These are phyloP conservation scores for Diatrype stigma DNA, from an alignment of 2,329 filamentous ascomycete species.

Conservation along the genomic window DNA sequence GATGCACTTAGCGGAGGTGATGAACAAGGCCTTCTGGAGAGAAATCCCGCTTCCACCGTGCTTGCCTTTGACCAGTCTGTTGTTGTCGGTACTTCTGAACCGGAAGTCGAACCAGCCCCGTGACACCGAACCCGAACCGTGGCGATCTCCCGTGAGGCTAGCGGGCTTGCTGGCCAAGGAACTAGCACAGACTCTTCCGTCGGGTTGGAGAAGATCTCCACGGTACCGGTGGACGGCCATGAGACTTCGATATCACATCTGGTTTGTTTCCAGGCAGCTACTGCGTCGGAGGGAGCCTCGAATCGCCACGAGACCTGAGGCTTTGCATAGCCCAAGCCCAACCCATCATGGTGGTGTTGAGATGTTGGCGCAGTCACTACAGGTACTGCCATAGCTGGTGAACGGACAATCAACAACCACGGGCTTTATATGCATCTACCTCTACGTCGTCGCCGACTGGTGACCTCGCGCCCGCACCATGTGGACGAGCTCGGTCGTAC, in stretches of 20 bases:
- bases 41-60: background rate
- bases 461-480: conserved; percentile 26
- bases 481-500: conserved; percentile 12
- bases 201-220: background rate
- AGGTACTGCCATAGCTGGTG: background rate
- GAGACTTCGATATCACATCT: conserved; percentile 1
- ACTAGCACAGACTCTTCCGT: background rate
- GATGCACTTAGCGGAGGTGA: background rate
- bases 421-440: conserved; percentile 30
- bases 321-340: background rate
- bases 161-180: conserved; percentile 1
- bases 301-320: conserved; percentile 2
- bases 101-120: background rate
- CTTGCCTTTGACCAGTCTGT: background rate
- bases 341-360: conserved; percentile 2
- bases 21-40: conserved; percentile 1
- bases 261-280: background rate
- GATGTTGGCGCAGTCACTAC: background rate
- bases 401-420: conserved; percentile 15
- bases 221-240: background rate
- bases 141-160: conserved; percentile 1
- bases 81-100: background rate
- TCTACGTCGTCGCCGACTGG: conserved; percentile 27
- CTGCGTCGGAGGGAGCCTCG: background rate
- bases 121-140: background rate